Conservation (phyloP, 768 basidiomycete genomes). For the Filobasidium floriforme region DNA sequence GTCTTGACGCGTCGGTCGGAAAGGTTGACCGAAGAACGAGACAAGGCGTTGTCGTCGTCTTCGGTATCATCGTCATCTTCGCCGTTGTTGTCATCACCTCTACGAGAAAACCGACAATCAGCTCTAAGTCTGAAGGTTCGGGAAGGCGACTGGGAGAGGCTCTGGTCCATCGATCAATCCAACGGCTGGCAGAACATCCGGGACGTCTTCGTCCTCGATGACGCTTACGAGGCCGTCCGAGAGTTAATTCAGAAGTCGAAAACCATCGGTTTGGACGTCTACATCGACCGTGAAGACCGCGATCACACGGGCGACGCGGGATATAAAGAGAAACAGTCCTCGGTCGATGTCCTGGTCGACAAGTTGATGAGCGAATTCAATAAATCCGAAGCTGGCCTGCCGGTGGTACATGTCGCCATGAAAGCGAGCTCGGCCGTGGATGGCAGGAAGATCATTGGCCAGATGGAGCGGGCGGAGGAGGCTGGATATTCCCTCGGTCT, state of each 20-base stretch:
- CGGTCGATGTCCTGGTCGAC: slow-evolving; percentile 17
- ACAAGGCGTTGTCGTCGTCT: not conserved
- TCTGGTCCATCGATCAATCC: not conserved
- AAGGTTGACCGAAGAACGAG: not conserved
- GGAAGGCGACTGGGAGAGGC: slow-evolving; percentile 1
- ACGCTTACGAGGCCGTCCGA: not conserved
- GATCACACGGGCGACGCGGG: not conserved
- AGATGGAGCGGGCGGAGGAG: not conserved
- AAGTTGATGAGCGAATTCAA: slow-evolving; percentile 9
- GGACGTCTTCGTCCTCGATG: slow-evolving; percentile 2
- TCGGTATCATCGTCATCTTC: not conserved
- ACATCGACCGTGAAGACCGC: not conserved
- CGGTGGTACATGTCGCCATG: not conserved
- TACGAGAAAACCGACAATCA: not conserved
- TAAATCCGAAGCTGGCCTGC: not conserved
- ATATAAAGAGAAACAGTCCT: not conserved
- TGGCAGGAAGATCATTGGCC: not conserved
- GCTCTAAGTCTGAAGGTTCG: too few relatives aligned
- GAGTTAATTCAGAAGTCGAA: not conserved
- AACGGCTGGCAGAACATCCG: slow-evolving; percentile 1
- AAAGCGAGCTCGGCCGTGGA: not conserved
- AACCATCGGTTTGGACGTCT: not conserved
- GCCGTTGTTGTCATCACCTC: too few relatives aligned
- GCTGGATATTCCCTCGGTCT: not conserved
- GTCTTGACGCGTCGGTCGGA: not conserved